Conservation (phyloP, 352 stramenopile genomes). For the Globisporangium spinosum region DNA sequence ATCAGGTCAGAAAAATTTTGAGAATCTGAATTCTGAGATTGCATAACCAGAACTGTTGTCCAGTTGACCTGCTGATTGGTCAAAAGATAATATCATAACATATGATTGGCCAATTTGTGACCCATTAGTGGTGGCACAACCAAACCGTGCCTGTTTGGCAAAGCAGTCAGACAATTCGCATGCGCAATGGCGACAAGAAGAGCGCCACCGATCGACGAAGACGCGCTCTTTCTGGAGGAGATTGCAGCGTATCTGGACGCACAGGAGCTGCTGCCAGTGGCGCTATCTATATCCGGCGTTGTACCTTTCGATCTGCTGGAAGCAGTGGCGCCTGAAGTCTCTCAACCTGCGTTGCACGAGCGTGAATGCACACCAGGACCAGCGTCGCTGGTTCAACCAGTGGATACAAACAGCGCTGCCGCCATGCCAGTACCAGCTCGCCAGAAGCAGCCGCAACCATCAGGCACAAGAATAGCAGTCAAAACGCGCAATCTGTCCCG, state of each 20-base stretch:
- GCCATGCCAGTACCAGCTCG: too few relatives aligned
- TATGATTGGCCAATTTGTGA: too few relatives aligned
- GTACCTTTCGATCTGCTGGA: background rate
- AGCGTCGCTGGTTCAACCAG: background rate
- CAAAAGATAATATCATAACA: too few relatives aligned
- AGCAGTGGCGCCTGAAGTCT: background rate
- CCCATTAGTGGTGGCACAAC: too few relatives aligned
- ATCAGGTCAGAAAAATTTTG: too few relatives aligned
- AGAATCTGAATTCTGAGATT: too few relatives aligned
- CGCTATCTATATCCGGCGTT: too few relatives aligned
- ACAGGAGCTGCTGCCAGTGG: background rate
- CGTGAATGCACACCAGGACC: background rate
- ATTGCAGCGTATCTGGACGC: conserved; percentile 3
- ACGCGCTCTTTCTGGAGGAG: conserved; percentile 4
- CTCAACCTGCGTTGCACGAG: background rate
- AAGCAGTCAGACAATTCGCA: background rate
- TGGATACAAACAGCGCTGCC: background rate
- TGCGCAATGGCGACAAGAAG: background rate
- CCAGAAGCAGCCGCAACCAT: background rate
- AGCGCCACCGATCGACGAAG: background rate
- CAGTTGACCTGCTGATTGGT: too few relatives aligned
- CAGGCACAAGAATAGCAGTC: background rate
- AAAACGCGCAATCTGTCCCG: conserved; percentile 16
- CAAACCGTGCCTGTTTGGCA: too few relatives aligned
- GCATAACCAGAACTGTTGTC: too few relatives aligned